Evolutionary conservation across 805 yeast species (phyloP).

Genomic region (Candida boleticola): DNA sequence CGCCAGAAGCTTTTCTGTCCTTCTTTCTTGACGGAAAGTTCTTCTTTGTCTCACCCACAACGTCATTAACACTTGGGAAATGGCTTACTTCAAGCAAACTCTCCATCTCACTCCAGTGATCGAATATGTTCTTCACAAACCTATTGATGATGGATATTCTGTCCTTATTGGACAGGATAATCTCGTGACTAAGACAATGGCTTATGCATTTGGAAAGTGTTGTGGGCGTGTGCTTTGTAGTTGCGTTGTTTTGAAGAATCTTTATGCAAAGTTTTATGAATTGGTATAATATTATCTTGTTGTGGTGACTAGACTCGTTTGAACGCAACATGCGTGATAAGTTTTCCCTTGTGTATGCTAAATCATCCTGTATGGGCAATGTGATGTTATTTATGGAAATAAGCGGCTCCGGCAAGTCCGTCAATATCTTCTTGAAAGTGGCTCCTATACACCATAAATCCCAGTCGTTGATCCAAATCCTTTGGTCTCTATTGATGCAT

Average conservation of each 20-base stretch:
- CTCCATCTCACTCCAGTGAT: slow-evolving; percentile 43
- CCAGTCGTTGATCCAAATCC: slow-evolving; percentile 54
- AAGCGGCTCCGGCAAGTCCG: slow-evolving; percentile 53
- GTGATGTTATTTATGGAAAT: slow-evolving; percentile 48
- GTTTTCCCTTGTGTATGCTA: slow-evolving; percentile 38
- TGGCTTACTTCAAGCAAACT: slow-evolving; percentile 2
- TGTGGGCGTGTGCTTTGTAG: slow-evolving; percentile 43
- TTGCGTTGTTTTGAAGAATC: slow-evolving; percentile 31
- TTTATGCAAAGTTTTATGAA: slow-evolving; percentile 38
- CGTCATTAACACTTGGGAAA: slow-evolving; percentile 15
- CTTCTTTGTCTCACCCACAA: slow-evolving; percentile 12
- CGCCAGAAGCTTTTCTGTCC: background rate
- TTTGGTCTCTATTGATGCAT: slow-evolving; percentile 54
- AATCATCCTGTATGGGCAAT: slow-evolving; percentile 53
- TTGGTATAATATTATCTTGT: slow-evolving; percentile 38
- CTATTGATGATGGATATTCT: slow-evolving; percentile 50
- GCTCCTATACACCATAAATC: slow-evolving; percentile 53
- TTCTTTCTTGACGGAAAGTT: background rate
- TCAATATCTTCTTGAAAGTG: slow-evolving; percentile 44
- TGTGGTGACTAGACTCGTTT: slow-evolving; percentile 3
- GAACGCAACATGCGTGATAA: slow-evolving; percentile 31
- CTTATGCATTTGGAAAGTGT: slow-evolving; percentile 48
- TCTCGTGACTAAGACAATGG: slow-evolving; percentile 56
- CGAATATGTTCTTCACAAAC: slow-evolving; percentile 51
- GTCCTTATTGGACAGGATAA: slow-evolving; percentile 41